These are phyloP conservation scores for Krasilnikovozyma curviuscula DNA, from an alignment of 768 basidiomycete species.

Conservation along the genomic window DNA sequence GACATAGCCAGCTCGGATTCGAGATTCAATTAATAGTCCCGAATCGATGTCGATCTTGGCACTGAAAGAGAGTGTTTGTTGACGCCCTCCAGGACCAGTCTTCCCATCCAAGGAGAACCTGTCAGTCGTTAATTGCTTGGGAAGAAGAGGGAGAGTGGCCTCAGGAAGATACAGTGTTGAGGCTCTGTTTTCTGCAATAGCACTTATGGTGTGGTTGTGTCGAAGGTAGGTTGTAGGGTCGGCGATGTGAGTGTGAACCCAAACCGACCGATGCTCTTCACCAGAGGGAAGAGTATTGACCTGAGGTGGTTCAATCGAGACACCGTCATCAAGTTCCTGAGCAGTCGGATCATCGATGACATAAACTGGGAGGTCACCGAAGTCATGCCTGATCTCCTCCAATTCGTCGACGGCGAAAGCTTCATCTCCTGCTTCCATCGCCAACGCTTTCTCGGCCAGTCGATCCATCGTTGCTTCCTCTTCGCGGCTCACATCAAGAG, in stretches of 20 bases:
- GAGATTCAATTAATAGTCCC: constrained; percentile 47
- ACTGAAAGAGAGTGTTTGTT: constrained; percentile 63
- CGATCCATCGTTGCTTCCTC: constrained; percentile 1
- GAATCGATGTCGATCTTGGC: constrained; percentile 37
- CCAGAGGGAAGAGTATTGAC: too few relatives aligned
- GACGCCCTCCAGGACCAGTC: constrained; percentile 18
- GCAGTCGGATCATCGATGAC: constrained; percentile 66
- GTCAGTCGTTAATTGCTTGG: constrained; percentile 28
- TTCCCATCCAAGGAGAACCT: constrained; percentile 35
- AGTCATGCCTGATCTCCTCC: constrained; percentile 62
- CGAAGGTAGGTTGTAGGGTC: constrained; percentile 70
- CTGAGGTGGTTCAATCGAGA: constrained; percentile 48
- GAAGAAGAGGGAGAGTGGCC: constrained; percentile 52
- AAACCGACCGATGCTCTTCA: constrained; percentile 39
- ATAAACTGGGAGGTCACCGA: constrained; percentile 58
- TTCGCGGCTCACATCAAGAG: not conserved
- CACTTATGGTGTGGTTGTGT: constrained; percentile 44
- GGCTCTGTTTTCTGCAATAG: constrained; percentile 36
- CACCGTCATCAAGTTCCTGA: constrained; percentile 78
- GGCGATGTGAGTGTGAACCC: constrained; percentile 84
- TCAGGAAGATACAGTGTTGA: constrained; percentile 48
- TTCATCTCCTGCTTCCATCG: not conserved
- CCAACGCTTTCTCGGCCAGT: not conserved
- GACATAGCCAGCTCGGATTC: constrained; percentile 51
- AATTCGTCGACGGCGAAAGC: constrained; percentile 35